These are phyloP conservation scores for Cyberlindnera bimundalis DNA, from an alignment of 805 yeast genomes.

Conservation along the genomic window DNA sequence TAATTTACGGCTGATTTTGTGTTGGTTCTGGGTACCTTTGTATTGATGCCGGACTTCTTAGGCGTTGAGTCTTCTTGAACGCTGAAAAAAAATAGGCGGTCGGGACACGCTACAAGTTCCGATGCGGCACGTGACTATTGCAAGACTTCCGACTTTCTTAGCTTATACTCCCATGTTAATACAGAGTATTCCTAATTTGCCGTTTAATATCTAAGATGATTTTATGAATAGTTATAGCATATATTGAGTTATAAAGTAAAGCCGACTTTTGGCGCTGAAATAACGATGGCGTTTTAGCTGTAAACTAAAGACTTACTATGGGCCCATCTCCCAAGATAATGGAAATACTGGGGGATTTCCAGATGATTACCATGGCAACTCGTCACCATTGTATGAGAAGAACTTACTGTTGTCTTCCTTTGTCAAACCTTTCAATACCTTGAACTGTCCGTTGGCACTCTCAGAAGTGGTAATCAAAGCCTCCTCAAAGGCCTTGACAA, in stretches of 20 bases:
- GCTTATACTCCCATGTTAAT: no score
- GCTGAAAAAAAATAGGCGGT: slow-evolving; percentile 10
- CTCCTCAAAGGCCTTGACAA: background rate
- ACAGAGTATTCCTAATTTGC: no score
- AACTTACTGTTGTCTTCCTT: slow-evolving; percentile 29
- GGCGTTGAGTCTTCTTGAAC: slow-evolving; percentile 3
- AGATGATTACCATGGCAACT: slow-evolving; percentile 1
- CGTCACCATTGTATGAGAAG: slow-evolving; percentile 24
- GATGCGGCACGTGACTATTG: background rate
- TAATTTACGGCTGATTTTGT: background rate
- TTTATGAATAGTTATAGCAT: background rate
- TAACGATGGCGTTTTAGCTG: no score
- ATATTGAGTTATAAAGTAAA: no score
- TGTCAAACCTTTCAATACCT: slow-evolving; percentile 22
- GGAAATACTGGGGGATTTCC: no score
- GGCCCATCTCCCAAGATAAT: no score
- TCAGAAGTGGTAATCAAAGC: slow-evolving; percentile 25
- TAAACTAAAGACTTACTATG: no score
- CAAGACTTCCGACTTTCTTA: no score
- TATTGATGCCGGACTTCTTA: background rate
- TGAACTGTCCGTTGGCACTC: slow-evolving; percentile 22
- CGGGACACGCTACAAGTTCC: slow-evolving; percentile 1
- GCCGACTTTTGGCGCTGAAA: no score
- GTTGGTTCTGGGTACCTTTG: no score
- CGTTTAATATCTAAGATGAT: background rate